Percentiles rank a stretch among this genome's conserved stretches.
Conservation (phyloP, 2,329 filamentous ascomycete species). For the Fusarium stilboides region DNA sequence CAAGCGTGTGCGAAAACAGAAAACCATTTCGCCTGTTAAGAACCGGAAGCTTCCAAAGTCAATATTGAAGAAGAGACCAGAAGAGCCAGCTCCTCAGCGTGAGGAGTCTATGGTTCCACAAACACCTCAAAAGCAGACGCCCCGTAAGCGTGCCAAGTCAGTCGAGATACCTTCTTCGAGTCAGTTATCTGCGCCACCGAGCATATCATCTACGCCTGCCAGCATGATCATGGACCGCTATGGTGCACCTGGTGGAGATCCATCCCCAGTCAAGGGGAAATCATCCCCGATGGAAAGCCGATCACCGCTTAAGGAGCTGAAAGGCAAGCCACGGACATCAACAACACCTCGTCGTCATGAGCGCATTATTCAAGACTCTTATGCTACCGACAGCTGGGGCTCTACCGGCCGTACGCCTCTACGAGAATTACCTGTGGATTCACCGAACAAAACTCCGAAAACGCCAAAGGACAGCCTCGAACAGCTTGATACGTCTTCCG, state of each 20-base stretch:
- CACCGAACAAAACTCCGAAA: constrained; percentile 30
- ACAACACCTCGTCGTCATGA: constrained; percentile 42
- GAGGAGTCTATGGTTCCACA: constrained; percentile 59
- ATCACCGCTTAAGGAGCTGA: constrained; percentile 43
- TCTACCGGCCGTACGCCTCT: constrained; percentile 47
- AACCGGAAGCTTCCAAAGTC: constrained; percentile 37
- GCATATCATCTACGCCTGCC: constrained; percentile 57
- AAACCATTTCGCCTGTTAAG: constrained; percentile 23
- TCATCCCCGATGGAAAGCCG: constrained; percentile 48
- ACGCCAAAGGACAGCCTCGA: constrained; percentile 30
- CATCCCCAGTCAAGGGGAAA: constrained; percentile 59
- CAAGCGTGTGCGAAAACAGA: constrained; percentile 19
- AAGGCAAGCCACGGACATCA: constrained; percentile 42
- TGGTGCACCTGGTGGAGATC: constrained; percentile 52
- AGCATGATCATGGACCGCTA: constrained; percentile 60
- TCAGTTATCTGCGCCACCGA: constrained; percentile 57
- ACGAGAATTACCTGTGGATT: constrained; percentile 29
- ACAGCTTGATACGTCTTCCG: constrained; percentile 43
- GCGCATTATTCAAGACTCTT: constrained; percentile 64
- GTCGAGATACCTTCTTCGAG: constrained; percentile 63
- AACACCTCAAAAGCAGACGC: constrained; percentile 61
- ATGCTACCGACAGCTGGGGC: constrained; percentile 56
- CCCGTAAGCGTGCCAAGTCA: constrained; percentile 50
- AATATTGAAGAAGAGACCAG: constrained; percentile 34
- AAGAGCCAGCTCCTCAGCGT: constrained; percentile 31